phyloP scores from a whole-genome alignment of 1,139 yeast genomes.

The Candida sanyaensis region DNA sequence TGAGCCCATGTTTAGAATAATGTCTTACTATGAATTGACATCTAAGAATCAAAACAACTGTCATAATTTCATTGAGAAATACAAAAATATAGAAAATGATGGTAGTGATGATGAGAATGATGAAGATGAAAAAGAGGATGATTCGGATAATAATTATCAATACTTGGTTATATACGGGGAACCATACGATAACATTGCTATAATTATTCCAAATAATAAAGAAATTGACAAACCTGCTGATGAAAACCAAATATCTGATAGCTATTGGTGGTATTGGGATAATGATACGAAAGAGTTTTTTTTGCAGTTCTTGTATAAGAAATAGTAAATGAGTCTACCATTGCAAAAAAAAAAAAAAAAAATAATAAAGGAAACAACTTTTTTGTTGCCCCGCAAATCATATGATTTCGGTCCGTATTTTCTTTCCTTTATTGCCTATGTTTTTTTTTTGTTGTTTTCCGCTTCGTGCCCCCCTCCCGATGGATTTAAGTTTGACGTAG shows the following conservation, averaged over 20 bases:
- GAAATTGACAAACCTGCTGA: conserved; percentile 49
- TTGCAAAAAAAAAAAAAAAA: not conserved
- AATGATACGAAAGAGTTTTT: conserved; percentile 66
- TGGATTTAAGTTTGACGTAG: no score
- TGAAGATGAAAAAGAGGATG: conserved; percentile 22
- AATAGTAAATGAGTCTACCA: not conserved
- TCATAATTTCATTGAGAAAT: conserved; percentile 23
- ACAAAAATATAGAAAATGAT: not conserved
- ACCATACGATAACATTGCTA: conserved; percentile 77
- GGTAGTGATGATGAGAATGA: conserved; percentile 16
- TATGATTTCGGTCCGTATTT: not conserved
- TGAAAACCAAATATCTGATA: conserved; percentile 33
- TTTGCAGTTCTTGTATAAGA: conserved; percentile 60
- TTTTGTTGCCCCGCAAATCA: not conserved
- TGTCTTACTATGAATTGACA: conserved; percentile 73
- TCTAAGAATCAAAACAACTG: conserved; percentile 37
- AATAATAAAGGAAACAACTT: no score
- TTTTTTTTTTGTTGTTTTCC: not conserved
- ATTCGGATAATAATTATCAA: conserved; percentile 47
- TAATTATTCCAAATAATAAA: conserved; percentile 64
- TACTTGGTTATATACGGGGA: conserved; percentile 78
- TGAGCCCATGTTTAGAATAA: conserved; percentile 67
- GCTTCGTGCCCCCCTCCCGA: not conserved
- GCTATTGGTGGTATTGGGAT: conserved; percentile 74
- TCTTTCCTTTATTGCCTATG: not conserved